Conservation (phyloP, 148 eudicot genomes). For the Vaccinium darrowii region DNA sequence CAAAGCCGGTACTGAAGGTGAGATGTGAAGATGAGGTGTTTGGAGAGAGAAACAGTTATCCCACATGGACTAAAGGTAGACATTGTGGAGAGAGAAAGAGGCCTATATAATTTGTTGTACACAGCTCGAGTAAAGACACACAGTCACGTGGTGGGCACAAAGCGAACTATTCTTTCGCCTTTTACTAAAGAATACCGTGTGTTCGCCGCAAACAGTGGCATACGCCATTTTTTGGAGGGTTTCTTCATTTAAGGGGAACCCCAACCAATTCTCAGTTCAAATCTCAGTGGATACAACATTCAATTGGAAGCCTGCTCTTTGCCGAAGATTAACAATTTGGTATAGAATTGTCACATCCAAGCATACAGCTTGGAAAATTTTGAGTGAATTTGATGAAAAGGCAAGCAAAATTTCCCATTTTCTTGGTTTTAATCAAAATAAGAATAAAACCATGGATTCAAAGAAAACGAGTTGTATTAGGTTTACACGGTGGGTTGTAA, state of each 20-base stretch:
- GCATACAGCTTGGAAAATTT: too few species aligned
- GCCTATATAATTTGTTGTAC: neutral
- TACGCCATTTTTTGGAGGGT: conserved; percentile 20
- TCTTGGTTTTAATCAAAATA: too few species aligned
- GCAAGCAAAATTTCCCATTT: too few species aligned
- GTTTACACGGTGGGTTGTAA: too few species aligned
- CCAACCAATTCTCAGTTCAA: neutral
- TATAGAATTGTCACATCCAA: too few species aligned
- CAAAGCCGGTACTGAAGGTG: too few species aligned
- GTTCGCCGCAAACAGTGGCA: conserved; percentile 13
- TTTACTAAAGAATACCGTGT: conserved; percentile 35
- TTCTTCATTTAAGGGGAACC: neutral
- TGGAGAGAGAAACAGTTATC: neutral
- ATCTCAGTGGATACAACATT: too few species aligned
- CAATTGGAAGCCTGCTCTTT: too few species aligned
- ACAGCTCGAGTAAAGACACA: neutral
- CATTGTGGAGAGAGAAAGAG: neutral
- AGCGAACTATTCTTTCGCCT: conserved; percentile 35
- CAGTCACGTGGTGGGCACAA: conserved; percentile 20
- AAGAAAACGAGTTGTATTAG: too few species aligned
- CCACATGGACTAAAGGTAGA: neutral
- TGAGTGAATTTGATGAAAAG: too few species aligned
- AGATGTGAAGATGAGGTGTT: neutral
- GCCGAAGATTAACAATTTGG: too few species aligned
- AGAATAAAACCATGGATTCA: too few species aligned